phyloP scores from a whole-genome alignment of 1,139 yeast genomes.

The Lodderomyces metapsilosis region DNA sequence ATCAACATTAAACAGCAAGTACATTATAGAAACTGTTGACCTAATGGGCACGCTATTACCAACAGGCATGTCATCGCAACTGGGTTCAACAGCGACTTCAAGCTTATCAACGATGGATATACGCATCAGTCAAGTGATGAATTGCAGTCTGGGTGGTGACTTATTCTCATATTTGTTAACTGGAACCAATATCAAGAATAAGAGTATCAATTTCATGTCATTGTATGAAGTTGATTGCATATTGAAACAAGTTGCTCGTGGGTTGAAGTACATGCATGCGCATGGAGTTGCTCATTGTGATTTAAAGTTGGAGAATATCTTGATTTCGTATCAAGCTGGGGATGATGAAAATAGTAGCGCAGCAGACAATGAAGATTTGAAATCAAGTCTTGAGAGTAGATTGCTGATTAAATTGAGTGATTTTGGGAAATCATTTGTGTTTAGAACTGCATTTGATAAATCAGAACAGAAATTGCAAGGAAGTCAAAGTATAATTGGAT shows the following conservation, averaged over 20 bases:
- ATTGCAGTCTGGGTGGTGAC: conserved; percentile 74
- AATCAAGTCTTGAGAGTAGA: conserved; percentile 15
- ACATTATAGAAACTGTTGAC: conserved; percentile 68
- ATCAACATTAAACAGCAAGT: conserved; percentile 65
- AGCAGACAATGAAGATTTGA: background rate
- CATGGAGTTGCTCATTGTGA: conserved; percentile 81
- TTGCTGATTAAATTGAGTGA: conserved; percentile 60
- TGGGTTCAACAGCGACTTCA: too few relatives aligned
- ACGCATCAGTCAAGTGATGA: conserved; percentile 76
- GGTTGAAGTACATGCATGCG: conserved; percentile 64
- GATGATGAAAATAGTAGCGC: conserved; percentile 15
- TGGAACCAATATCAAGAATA: conserved; percentile 15
- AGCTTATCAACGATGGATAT: conserved; percentile 20
- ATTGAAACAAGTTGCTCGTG: conserved; percentile 64
- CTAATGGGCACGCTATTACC: conserved; percentile 46
- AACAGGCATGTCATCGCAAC: conserved; percentile 41
- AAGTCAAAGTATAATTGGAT: conserved; percentile 65
- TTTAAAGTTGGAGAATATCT: conserved; percentile 64
- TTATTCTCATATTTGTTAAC: conserved; percentile 42
- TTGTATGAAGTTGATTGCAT: conserved; percentile 68
- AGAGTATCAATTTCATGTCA: conserved; percentile 20
- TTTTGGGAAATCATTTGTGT: conserved; percentile 78
- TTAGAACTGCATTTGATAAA: conserved; percentile 61
- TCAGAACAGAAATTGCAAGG: conserved; percentile 54
- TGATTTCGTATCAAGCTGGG: conserved; percentile 25